Evolutionary conservation across 2,329 filamentous ascomycete genomes (phyloP).

Genomic region (Colletotrichum karsti): DNA sequence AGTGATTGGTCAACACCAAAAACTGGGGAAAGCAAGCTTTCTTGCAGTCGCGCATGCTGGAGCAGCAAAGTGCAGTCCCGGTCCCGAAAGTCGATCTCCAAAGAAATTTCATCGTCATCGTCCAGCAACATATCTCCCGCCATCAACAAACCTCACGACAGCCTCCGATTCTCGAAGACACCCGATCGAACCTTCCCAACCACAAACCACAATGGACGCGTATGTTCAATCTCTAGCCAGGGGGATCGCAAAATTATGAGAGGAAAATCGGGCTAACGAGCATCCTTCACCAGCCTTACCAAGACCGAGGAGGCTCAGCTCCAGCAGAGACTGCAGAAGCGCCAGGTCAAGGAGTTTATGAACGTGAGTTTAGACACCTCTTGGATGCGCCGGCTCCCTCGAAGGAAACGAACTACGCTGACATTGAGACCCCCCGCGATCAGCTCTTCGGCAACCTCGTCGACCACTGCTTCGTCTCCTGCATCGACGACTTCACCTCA

Average conservation of each 20-base stretch:
- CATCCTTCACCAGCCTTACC: constrained; percentile 63
- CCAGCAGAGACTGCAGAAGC: constrained; percentile 93
- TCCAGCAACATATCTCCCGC: constrained; percentile 1
- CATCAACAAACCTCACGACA: background rate
- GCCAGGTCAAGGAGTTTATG: constrained; percentile 99
- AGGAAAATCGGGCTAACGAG: constrained; percentile 28
- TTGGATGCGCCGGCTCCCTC: background rate
- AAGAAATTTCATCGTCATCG: constrained; percentile 33
- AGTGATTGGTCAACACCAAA: constrained; percentile 16
- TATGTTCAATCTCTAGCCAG: constrained; percentile 3
- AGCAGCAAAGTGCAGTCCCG: background rate
- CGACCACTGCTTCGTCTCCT: constrained; percentile 94
- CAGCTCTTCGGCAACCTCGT: constrained; percentile 74
- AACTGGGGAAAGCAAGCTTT: constrained; percentile 26
- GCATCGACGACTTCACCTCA: constrained; percentile 98
- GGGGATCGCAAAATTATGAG: constrained; percentile 16
- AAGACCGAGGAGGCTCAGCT: constrained; percentile 89
- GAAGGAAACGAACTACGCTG: background rate
- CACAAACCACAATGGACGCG: constrained; percentile 31
- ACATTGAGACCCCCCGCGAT: constrained; percentile 14
- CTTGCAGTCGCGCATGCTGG: background rate
- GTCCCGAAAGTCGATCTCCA: constrained; percentile 8
- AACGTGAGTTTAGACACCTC: constrained; percentile 67
- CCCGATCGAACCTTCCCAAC: background rate
- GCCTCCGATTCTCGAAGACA: background rate